These are phyloP conservation scores for Tricholoma sp. DNA, from an alignment of 768 basidiomycete species.

Conservation along the genomic window DNA sequence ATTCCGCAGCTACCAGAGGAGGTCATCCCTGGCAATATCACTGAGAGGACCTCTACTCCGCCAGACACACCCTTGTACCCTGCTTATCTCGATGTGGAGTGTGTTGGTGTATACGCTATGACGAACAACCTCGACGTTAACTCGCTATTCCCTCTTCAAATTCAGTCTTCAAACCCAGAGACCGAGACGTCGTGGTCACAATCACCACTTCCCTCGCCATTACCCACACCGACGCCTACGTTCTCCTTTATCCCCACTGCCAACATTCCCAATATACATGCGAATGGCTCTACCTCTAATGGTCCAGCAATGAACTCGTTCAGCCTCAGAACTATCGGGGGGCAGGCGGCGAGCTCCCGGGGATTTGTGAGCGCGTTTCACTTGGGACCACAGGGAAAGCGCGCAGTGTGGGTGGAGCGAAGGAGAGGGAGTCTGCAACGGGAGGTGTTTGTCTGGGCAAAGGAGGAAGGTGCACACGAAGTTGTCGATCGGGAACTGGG, in stretches of 20 bases:
- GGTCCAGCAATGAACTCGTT: not conserved
- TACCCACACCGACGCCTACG: constrained; percentile 13
- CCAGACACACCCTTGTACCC: constrained; percentile 14
- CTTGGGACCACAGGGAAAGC: constrained; percentile 42
- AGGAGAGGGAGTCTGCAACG: constrained; percentile 35
- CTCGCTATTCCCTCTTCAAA: constrained; percentile 6
- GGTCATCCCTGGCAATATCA: not conserved
- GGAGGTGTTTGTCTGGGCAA: constrained; percentile 40
- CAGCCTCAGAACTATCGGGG: not conserved
- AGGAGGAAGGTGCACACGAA: constrained; percentile 6
- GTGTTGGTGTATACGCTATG: constrained; percentile 41
- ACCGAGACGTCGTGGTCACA: not conserved
- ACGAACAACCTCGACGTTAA: constrained; percentile 16
- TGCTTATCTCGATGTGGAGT: constrained; percentile 30
- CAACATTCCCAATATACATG: not conserved
- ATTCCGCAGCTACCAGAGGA: constrained; percentile 2
- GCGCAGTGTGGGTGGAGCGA: constrained; percentile 56
- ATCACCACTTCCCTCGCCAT: constrained; percentile 4
- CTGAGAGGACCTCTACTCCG: constrained; percentile 2
- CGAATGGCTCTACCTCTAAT: not conserved
- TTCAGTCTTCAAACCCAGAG: not conserved
- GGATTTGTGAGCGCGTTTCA: constrained; percentile 48
- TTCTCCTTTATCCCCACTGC: not conserved
- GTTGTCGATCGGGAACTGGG: not conserved
- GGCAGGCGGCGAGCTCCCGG: constrained; percentile 18